These are phyloP conservation scores for Mycena metata DNA, from an alignment of 768 basidiomycete genomes.

Conservation along the genomic window DNA sequence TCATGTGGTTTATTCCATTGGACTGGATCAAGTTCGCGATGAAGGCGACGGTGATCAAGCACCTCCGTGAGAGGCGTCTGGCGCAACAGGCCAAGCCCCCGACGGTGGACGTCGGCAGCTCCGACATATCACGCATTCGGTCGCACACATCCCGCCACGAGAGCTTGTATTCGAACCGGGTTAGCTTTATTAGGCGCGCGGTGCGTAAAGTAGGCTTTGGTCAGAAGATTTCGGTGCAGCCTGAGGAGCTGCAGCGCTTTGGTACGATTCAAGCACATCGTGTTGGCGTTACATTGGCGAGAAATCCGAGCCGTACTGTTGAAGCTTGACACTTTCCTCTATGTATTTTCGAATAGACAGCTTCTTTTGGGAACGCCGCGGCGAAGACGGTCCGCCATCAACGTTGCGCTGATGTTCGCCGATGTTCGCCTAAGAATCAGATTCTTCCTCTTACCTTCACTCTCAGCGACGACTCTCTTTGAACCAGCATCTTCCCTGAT, in stretches of 20 bases:
- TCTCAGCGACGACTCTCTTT: no score
- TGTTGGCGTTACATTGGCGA: constrained; percentile 79
- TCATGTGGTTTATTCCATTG: constrained; percentile 95
- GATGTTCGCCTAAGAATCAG: no score
- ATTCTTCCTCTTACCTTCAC: no score
- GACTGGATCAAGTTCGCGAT: constrained; percentile 97
- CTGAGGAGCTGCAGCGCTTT: constrained; percentile 88
- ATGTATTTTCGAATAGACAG: no score
- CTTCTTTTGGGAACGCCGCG: no score
- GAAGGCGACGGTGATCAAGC: constrained; percentile 93
- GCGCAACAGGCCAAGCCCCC: constrained; percentile 48
- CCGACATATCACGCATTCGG: constrained; percentile 80
- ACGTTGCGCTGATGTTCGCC: no score
- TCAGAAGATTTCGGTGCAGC: constrained; percentile 80
- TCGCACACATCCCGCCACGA: constrained; percentile 94
- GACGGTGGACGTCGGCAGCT: constrained; percentile 64
- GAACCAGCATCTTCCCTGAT: no score
- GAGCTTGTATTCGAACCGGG: constrained; percentile 95
- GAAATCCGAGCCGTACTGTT: constrained; percentile 68
- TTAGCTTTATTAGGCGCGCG: constrained; percentile 90
- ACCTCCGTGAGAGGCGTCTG: constrained; percentile 76
- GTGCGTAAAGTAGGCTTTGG: constrained; percentile 91
- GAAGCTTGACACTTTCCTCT: background rate
- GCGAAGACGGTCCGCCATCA: no score
- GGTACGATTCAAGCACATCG: constrained; percentile 85